Conservation (phyloP, 306 rosid genomes). For the Casuarina glauca region DNA sequence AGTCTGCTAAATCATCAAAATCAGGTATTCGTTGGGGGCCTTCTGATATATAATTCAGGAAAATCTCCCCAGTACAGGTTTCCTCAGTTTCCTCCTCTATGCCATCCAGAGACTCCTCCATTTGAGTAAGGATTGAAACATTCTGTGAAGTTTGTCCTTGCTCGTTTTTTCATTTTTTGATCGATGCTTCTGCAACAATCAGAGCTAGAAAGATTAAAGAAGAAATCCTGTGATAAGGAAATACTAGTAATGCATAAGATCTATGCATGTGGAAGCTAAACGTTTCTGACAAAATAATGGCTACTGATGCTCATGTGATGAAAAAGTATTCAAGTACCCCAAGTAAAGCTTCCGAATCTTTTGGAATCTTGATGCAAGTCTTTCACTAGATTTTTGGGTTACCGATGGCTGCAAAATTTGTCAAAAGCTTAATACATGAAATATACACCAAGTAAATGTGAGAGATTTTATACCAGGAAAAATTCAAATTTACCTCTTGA, state of each 20-base stretch:
- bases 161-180: slow-evolving; percentile 10
- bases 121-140: slow-evolving; percentile 8
- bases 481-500: slow-evolving; percentile 48
- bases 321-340: slow-evolving; percentile 45
- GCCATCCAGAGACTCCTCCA: slow-evolving; percentile 16
- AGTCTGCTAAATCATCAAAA: slow-evolving; percentile 60
- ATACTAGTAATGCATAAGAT: not conserved
- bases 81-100: slow-evolving; percentile 44
- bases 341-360: slow-evolving; percentile 37
- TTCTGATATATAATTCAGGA: slow-evolving; percentile 45
- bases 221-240: slow-evolving; percentile 13
- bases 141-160: slow-evolving; percentile 19
- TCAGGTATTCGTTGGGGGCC: slow-evolving; percentile 29
- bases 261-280: slow-evolving; percentile 1
- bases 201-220: slow-evolving; percentile 21
- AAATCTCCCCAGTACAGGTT: slow-evolving; percentile 49
- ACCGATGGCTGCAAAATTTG: slow-evolving; percentile 41
- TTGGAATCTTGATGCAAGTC: slow-evolving; percentile 59
- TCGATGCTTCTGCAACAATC: slow-evolving; percentile 8
- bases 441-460: not conserved
- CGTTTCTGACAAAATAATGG: not conserved
- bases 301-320: not conserved
- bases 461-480: not conserved
- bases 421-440: slow-evolving; percentile 16
- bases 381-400: slow-evolving; percentile 27